Conservation (phyloP, 2,329 filamentous ascomycete species). For the Epichloe coenophiala region DNA sequence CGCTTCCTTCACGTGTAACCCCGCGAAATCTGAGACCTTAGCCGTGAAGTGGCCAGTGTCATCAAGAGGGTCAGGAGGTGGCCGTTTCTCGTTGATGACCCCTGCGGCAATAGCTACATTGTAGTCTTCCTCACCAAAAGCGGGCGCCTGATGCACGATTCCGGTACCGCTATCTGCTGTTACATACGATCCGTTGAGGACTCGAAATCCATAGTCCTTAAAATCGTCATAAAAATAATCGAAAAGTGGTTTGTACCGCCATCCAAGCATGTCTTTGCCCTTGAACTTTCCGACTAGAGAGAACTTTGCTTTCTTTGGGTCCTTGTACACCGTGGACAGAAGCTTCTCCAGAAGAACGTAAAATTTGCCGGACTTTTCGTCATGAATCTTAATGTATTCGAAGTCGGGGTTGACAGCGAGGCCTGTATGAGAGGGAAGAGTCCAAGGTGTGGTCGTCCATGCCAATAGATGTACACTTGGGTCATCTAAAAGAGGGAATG, state of each 20-base stretch:
- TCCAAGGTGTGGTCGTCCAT: constrained; percentile 86
- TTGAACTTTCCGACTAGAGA: constrained; percentile 54
- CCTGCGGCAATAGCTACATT: constrained; percentile 63
- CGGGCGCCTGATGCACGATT: constrained; percentile 85
- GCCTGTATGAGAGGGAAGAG: constrained; percentile 65
- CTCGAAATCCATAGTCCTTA: constrained; percentile 69
- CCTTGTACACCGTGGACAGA: constrained; percentile 68
- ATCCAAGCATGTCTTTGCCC: constrained; percentile 55
- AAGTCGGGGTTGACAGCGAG: constrained; percentile 71
- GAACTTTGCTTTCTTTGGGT: constrained; percentile 64
- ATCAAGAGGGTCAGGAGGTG: constrained; percentile 85
- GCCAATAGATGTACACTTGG: constrained; percentile 63
- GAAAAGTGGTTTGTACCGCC: constrained; percentile 72
- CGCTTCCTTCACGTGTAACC: constrained; percentile 80
- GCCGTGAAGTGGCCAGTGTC: constrained; percentile 67
- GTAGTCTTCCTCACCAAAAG: constrained; percentile 95
- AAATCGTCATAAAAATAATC: constrained; percentile 83
- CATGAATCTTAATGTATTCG: constrained; percentile 76
- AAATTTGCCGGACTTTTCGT: constrained; percentile 69
- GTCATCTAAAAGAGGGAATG: constrained; percentile 71
- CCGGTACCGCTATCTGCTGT: constrained; percentile 83
- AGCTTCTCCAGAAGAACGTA: constrained; percentile 77
- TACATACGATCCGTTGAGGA: constrained; percentile 75
- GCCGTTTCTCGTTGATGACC: constrained; percentile 60
- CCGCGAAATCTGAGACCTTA: constrained; percentile 67